Percentiles rank a stretch among this genome's conserved stretches.
Conservation (phyloP, 352 stramenopile genomes). For the Nothophytophthora sp. region DNA sequence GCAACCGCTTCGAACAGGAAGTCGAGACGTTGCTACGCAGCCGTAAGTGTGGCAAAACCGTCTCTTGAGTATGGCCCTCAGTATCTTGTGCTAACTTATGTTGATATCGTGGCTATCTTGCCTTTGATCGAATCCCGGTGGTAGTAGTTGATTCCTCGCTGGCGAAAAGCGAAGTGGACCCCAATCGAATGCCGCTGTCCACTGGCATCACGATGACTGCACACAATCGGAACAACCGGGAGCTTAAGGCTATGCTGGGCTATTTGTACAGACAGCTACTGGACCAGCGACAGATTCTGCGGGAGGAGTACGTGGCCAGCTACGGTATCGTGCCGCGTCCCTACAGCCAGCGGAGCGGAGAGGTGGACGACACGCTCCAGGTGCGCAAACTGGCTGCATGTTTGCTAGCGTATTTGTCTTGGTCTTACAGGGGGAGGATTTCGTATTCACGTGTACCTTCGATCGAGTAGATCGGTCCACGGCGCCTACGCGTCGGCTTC, state of each 20-base stretch:
- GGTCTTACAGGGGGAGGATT: too few relatives aligned
- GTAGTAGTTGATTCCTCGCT: constrained; percentile 32
- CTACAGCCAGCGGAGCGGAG: constrained; percentile 18
- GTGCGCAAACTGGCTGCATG: constrained; percentile 22
- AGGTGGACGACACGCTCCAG: constrained; percentile 12
- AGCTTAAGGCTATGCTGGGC: constrained; percentile 52
- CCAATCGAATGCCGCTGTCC: constrained; percentile 55
- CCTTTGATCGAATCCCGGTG: not conserved
- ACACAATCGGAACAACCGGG: constrained; percentile 72
- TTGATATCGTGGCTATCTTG: not conserved
- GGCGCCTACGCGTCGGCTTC: constrained; percentile 63
- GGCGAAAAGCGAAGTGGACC: constrained; percentile 44
- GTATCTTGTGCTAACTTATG: not conserved
- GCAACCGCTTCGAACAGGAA: constrained; percentile 41
- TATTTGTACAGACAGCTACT: constrained; percentile 58
- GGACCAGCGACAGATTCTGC: constrained; percentile 33
- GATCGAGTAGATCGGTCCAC: constrained; percentile 27
- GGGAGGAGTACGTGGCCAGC: constrained; percentile 41
- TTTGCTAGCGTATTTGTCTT: too few relatives aligned
- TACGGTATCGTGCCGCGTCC: constrained; percentile 49
- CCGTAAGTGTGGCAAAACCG: too few relatives aligned
- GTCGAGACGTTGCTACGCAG: constrained; percentile 36
- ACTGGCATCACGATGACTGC: constrained; percentile 56
- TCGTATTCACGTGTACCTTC: too few relatives aligned
- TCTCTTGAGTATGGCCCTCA: not conserved